A percentile compares a stretch with the other conserved stretches of the same genome.
Conservation (phyloP, 2,329 filamentous ascomycete genomes). For the Sarocladium strictum region DNA sequence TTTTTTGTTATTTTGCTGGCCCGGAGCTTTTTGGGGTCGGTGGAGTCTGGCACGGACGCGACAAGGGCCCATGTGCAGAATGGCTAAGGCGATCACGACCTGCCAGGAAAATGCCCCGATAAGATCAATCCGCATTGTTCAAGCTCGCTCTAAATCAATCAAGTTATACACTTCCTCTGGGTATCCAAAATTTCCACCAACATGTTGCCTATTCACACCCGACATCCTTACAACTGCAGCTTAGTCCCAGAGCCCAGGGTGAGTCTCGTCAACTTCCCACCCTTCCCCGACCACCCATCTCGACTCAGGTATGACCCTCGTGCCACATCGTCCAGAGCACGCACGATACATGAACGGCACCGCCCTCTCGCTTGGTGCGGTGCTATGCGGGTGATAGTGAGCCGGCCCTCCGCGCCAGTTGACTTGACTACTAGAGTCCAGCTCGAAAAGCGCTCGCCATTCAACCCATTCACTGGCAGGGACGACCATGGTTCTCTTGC, state of each 20-base stretch:
- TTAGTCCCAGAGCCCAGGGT: background rate
- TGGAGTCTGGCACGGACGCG: no score
- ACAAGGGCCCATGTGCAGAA: no score
- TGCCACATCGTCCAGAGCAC: slow-evolving; percentile 22
- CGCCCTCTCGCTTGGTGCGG: slow-evolving; percentile 26
- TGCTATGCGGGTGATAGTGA: slow-evolving; percentile 20
- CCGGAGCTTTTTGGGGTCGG: no score
- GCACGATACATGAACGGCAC: slow-evolving; percentile 43
- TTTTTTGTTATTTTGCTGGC: no score
- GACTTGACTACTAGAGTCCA: background rate
- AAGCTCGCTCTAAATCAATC: no score
- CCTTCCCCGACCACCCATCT: background rate
- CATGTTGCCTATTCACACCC: background rate
- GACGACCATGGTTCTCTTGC: slow-evolving; percentile 40
- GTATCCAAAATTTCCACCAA: background rate
- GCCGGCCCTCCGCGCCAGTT: slow-evolving; percentile 3
- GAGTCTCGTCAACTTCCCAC: background rate
- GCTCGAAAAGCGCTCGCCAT: slow-evolving; percentile 42
- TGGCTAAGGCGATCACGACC: no score
- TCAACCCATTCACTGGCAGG: slow-evolving; percentile 56
- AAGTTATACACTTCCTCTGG: no score
- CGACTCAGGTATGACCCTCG: background rate
- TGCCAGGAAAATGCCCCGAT: no score
- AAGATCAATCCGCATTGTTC: background rate
- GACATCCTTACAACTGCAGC: background rate